Base-by-base conservation (phyloP, 1,139 yeast genomes). In the Sugiyamaella paludigena region DNA sequence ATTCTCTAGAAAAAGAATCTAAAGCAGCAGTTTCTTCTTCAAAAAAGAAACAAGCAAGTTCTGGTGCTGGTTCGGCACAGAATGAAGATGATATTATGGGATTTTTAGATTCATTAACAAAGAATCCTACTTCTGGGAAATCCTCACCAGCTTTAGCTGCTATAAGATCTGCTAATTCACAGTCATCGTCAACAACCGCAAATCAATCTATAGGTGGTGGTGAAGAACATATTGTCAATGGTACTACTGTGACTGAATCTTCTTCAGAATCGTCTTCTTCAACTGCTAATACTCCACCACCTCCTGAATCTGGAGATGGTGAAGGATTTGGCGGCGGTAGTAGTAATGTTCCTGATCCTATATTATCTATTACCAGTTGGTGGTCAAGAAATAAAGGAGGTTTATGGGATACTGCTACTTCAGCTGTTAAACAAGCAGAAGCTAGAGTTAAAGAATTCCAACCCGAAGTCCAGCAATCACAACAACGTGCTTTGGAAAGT, bases 41-140 rank as follows among this genome's bases (percentile, higher is more conserved):
- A 42, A 54, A 47, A 45, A 51, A 45, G 60, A 59, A 33, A 31
- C 29, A 29, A n/a, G 41, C 31, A 36, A 11, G 7, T 36, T 39
- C 40, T 34, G 2, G 3, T 2, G 35, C 34, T 5, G 36, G 37
- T 15, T 10, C 19, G 4, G 16, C 42, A 24, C 36, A 39, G n/a
- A 56, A 63, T 24, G 78, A 76, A 43, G 85, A 81, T 32, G 97
- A 91, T 57, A 82, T 92, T 40, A 72, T 91, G 62, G 95, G 87
- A 33, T 91, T 92, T 61, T 72, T 92, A 54, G 96, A 91, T 64
- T 95, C 91, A 63, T 73, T 92, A 39, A 64, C 71, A 29, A 58
- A 60, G 46, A 58, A 57, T 33, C 53, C 56, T 8, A 49, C 57
- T 19, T 56, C 65, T 13, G 61, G 61, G 15, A 50, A 58, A 33